A percentile compares a stretch with the other conserved stretches of the same genome.
Evolutionary conservation across 1,139 yeast species (phyloP).

Genomic region (Blastobotrys serpentis): DNA sequence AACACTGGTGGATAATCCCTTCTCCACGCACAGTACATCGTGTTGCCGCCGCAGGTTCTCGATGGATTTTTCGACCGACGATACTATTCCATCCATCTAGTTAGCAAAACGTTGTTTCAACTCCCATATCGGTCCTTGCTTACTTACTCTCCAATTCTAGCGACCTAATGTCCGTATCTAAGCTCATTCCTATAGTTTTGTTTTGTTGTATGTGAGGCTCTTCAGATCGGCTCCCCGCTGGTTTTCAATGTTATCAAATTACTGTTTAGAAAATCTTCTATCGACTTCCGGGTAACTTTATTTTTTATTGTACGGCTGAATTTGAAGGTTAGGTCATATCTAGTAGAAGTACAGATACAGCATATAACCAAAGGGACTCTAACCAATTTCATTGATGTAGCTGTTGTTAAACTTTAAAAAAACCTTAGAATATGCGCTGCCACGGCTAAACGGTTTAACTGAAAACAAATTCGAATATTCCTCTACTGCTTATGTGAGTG

Average conservation of each 20-base stretch:
- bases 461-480: no score
- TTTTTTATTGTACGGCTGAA: neutral
- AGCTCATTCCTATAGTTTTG: constrained; percentile 13
- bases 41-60: constrained; percentile 7
- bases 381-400: no score
- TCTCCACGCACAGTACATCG: constrained; percentile 9
- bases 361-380: no score
- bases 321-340: neutral
- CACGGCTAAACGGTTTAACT: no score
- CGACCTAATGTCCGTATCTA: constrained; percentile 11
- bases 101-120: no score
- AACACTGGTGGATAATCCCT: neutral
- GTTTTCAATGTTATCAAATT: neutral
- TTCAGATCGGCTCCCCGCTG: neutral
- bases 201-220: constrained; percentile 9
- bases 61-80: constrained; percentile 9
- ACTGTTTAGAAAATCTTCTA: no score
- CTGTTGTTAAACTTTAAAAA: no score
- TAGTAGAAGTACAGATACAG: no score
- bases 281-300: neutral
- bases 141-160: constrained; percentile 14
- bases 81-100: neutral
- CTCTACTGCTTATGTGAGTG: no score
- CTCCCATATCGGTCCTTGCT: no score
- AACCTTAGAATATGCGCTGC: no score